A percentile compares a stretch with the other conserved stretches of the same genome.
phyloP scores from a whole-genome alignment of 2,329 filamentous ascomycete genomes.

The Paecilomyces variotii region DNA sequence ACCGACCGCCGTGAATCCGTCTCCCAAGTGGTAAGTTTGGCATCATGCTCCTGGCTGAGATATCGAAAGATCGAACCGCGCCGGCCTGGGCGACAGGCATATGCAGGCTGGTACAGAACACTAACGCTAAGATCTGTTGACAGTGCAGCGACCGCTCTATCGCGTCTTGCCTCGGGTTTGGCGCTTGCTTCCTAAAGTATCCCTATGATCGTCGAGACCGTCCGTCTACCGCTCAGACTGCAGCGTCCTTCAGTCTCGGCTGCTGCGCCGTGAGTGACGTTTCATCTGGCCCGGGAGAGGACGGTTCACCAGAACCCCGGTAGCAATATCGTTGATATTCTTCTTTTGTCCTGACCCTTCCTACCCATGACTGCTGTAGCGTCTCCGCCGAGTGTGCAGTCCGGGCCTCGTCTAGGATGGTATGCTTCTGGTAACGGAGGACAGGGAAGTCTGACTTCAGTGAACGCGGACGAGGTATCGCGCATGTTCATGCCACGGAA shows the following conservation, averaged over 20 bases:
- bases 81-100: neutral
- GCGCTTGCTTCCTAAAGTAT: neutral
- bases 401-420: conserved; percentile 54
- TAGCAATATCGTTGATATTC: neutral
- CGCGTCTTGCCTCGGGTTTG: conserved; percentile 1
- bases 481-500: conserved; percentile 89
- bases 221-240: conserved; percentile 1
- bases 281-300: neutral
- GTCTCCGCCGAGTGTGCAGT: conserved; percentile 56
- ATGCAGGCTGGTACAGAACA: neutral
- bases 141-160: neutral
- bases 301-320: neutral
- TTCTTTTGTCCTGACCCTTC: conserved; percentile 12
- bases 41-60: neutral
- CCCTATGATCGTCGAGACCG: conserved; percentile 3
- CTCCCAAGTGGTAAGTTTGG: neutral
- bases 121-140: neutral
- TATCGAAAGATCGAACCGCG: neutral
- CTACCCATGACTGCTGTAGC: conserved; percentile 59
- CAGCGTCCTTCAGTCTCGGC: conserved; percentile 1
- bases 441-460: conserved; percentile 57
- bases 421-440: conserved; percentile 47
- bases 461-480: conserved; percentile 76
- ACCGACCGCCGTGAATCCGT: neutral
- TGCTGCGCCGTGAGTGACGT: neutral